Base-by-base conservation (phyloP, 1,284 basidiomycete species). In the Ganoderma sinense region DNA sequence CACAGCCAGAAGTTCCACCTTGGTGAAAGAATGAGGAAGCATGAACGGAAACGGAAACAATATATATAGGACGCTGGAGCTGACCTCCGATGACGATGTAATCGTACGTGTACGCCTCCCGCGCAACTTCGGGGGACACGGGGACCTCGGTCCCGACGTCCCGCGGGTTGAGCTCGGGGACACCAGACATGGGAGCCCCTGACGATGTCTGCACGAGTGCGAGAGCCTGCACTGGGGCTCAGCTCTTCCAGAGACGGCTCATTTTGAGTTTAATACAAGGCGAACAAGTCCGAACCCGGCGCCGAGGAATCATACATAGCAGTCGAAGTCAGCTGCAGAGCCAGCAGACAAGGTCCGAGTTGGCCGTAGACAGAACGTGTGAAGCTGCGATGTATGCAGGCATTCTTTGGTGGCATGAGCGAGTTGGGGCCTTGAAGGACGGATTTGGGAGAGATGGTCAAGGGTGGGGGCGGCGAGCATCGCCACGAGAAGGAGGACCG, bases 51-150 rank as follows among this genome's bases (percentile, higher is more conserved):
- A 11, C 6, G 40, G 10, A 39, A 58, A 13, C 29, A 0, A 36
- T 14, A n/a, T 31, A 36, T 14, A n/a, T 31, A 20, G 40, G 14
- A 39, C 16, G 56, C 56, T 14, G 33, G 33, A n/a, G 31, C 72
- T 33, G 23, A 71, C 70, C 71, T 53, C 76, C 76, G 18, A 74
- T 68, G 53, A 76, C 67, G 68, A 77, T 74, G 53, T 71, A 77
- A 69, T 77, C 76, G 61, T 76, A 76, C 20, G 67, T 72, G 55
- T 58, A 55, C 4, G 56, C 23, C 1, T 68, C 62, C 5, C 2
- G 11, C 11, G 48, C 11, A 14, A 51, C 11, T 51, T 26, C 23
- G 11, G 23, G 4, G 13, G 48, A 51, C 14, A 51, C 48, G 3
- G 23, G 23, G 48, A 26, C 48, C 4, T 23, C 10, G 48, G 48